Percentiles rank a stretch among this genome's conserved stretches.
Evolutionary conservation across 2,329 filamentous ascomycete genomes (phyloP).

Genomic region (Cladosporium sp.): DNA sequence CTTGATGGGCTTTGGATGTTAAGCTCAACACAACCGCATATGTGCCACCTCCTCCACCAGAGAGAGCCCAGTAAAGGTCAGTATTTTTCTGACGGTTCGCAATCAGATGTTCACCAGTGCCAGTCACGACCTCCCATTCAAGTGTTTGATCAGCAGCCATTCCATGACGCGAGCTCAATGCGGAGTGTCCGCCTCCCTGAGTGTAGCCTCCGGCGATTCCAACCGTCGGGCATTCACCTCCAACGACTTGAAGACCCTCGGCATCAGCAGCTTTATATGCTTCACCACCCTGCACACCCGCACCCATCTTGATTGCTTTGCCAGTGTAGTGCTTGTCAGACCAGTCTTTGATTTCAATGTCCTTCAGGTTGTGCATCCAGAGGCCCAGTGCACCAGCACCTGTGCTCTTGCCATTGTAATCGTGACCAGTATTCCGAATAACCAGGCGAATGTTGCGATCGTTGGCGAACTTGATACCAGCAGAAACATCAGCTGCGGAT

Average conservation of each 20-base stretch:
- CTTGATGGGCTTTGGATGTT: conserved; percentile 50
- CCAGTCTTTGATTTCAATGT: conserved; percentile 43
- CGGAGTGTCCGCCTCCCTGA: conserved; percentile 58
- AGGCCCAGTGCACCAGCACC: conserved; percentile 57
- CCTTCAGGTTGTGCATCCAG: conserved; percentile 55
- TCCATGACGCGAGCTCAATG: conserved; percentile 52
- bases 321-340: conserved; percentile 44
- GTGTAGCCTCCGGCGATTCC: conserved; percentile 58
- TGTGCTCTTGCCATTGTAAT: conserved; percentile 54
- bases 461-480: conserved; percentile 38
- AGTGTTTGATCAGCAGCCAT: conserved; percentile 58
- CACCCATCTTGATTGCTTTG: conserved; percentile 50
- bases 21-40: conserved; percentile 56
- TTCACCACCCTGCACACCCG: conserved; percentile 51
- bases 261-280: conserved; percentile 45
- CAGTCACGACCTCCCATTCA: conserved; percentile 45
- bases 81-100: conserved; percentile 46
- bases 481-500: conserved; percentile 21
- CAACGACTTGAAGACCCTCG: conserved; percentile 49
- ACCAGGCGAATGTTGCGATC: conserved; percentile 50
- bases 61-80: conserved; percentile 62
- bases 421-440: conserved; percentile 41
- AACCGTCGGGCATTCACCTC: conserved; percentile 53
- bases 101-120: conserved; percentile 44
- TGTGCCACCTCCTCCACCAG: conserved; percentile 57